Evolutionary conservation across 2,329 filamentous ascomycete genomes (phyloP), one percentile per base, ranked within the genome.

Genomic region (Furcasterigmium sp.): DNA sequence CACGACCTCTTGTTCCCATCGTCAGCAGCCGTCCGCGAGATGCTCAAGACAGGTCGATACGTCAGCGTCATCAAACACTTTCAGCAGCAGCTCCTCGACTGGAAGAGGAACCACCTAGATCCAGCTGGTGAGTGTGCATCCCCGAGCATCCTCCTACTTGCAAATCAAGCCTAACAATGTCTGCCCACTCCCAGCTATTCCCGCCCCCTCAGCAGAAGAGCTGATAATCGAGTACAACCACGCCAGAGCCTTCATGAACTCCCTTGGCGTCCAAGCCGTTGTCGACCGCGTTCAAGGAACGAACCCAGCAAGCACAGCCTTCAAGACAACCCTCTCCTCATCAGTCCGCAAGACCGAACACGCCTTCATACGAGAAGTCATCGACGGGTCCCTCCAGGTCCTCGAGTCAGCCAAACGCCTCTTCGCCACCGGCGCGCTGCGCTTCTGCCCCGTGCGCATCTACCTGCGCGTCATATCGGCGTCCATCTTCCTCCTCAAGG

Each of bases 331-430:
- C 56, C 57, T 69, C 29, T 53, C 69, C 10, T 56, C 66, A 18
- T 11, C n/a, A 10, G 32, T 11, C 60, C 71, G 50, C 62, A 65
- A 68, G 2, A 64, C 66, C 38, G 75, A 79, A 50, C 76, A 75
- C 43, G 67, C 70, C 28, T 78, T 76, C 48, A 75, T 78, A 13
- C 69, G 72, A 53, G 73, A 77, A 52, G 75, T 78, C 1, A 72
- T 77, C 3, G 70, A 77, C 17, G 72, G 70, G 2, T 75, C 70
- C 45, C 70, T 71, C 36, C 63, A 74, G 41, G 75, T 76, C 21
- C 56, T 78, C 4, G 60, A 71, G 38, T 74, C 70, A 39, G 70
- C 73, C 3, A 68, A 63, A 1, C 63, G 70, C 32, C 62, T 79
- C 2, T 67, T 68, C 3, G 67, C 76, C 20, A 62, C 60, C 3